Conservation (phyloP, 495 filamentous ascomycete species). For the Aspergillus cavernicola region DNA sequence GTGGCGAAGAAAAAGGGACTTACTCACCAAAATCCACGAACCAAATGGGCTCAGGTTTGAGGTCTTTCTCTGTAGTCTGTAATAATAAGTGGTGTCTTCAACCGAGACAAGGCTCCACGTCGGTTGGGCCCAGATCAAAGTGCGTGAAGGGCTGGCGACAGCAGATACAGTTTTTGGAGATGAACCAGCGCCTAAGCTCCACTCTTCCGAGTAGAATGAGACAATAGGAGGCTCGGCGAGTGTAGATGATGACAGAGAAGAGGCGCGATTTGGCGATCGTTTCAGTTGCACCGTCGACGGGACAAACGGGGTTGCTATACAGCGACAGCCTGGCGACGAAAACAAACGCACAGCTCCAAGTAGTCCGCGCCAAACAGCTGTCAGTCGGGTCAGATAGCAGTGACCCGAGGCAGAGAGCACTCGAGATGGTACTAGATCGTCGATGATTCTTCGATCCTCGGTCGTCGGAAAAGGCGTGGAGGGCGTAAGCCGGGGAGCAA, state of each 20-base stretch:
- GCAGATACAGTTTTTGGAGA: conserved; percentile 9
- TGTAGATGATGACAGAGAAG: conserved; percentile 2
- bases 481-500: background rate
- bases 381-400: conserved; percentile 1
- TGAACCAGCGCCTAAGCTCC: conserved; percentile 9
- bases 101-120: conserved; percentile 37
- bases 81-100: conserved; percentile 27
- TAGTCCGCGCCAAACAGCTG: conserved; percentile 11
- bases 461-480: conserved; percentile 10
- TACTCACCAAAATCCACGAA: conserved; percentile 29
- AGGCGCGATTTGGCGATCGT: conserved; percentile 13
- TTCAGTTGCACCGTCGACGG: conserved; percentile 14
- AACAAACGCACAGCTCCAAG: conserved; percentile 15
- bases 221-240: conserved; percentile 6
- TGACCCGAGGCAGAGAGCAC: background rate
- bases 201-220: conserved; percentile 17
- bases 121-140: conserved; percentile 18
- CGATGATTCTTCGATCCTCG: background rate
- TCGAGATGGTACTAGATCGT: background rate
- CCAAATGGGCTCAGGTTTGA: conserved; percentile 14
- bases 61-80: conserved; percentile 16
- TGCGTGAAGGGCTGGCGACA: conserved; percentile 6
- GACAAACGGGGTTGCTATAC: conserved; percentile 28
- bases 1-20: conserved; percentile 27
- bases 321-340: conserved; percentile 7